A percentile compares a stretch with the other conserved stretches of the same genome.
These are phyloP conservation scores for Climacium dendroides DNA, from an alignment of 225 moss, liverwort and hornwort species.

Conservation along the genomic window DNA sequence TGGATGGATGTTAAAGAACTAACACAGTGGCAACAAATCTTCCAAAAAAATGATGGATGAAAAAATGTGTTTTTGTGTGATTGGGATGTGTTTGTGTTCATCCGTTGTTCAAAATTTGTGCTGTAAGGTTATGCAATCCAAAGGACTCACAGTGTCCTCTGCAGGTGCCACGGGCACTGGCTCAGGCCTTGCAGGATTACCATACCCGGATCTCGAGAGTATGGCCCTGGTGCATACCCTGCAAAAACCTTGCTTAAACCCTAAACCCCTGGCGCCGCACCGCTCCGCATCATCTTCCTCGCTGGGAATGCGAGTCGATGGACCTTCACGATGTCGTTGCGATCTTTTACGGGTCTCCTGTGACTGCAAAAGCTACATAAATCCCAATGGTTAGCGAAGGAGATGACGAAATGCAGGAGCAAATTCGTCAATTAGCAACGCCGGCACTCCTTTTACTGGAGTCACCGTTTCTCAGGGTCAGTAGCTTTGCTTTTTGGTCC, in stretches of 20 bases:
- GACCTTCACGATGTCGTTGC: neutral
- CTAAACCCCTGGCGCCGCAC: slow-evolving; percentile 6
- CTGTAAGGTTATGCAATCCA: no score
- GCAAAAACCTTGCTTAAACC: neutral
- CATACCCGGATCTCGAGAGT: neutral
- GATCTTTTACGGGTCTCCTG: neutral
- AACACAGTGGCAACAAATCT: neutral
- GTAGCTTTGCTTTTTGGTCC: neutral
- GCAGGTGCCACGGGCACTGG: neutral
- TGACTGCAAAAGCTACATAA: neutral
- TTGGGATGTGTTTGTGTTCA: neutral
- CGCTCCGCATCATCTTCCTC: neutral
- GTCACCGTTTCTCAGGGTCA: neutral
- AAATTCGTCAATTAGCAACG: neutral
- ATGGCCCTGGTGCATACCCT: neutral
- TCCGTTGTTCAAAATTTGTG: neutral
- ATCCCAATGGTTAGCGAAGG: neutral
- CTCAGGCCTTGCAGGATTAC: neutral
- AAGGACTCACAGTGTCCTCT: no score
- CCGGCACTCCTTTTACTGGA: neutral
- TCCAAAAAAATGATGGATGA: neutral
- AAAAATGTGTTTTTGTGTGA: neutral
- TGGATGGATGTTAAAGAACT: neutral
- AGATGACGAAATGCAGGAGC: neutral
- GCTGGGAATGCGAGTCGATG: neutral